Percentiles rank a stretch among this genome's conserved stretches.
Evolutionary conservation across 2,329 filamentous ascomycete species (phyloP).

Genomic region (Colletotrichum paranaense): DNA sequence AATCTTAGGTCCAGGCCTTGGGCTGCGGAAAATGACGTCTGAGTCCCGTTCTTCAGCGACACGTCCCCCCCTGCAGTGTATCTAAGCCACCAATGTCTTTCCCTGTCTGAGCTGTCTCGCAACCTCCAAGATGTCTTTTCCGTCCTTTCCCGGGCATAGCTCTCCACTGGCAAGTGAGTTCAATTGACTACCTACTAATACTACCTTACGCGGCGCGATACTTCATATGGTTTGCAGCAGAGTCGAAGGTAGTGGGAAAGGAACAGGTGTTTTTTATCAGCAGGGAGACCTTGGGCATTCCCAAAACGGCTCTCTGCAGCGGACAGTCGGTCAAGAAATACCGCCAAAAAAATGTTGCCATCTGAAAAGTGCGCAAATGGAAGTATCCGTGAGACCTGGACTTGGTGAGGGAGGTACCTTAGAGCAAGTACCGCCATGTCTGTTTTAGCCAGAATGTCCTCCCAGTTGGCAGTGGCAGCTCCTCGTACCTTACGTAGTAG

Average conservation of each 20-base stretch:
- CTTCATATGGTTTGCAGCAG: neutral
- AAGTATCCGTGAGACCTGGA: no score
- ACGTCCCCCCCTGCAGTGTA: neutral
- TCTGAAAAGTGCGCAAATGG: neutral
- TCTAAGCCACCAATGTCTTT: neutral
- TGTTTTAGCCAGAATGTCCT: neutral
- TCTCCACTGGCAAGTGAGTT: neutral
- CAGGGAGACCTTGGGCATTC: neutral
- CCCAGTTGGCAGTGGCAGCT: no score
- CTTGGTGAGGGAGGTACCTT: neutral
- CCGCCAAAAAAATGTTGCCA: neutral
- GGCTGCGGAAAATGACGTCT: constrained; percentile 7
- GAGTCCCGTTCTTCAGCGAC: constrained; percentile 8
- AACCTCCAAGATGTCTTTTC: neutral
- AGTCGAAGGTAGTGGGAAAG: neutral
- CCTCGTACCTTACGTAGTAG: neutral
- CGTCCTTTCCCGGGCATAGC: neutral
- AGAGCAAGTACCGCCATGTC: neutral
- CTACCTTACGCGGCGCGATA: no score
- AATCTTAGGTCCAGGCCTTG: neutral
- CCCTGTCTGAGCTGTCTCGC: neutral
- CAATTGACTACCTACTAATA: no score
- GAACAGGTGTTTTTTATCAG: neutral
- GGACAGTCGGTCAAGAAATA: neutral
- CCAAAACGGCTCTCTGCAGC: neutral